phyloP scores from a whole-genome alignment of 768 basidiomycete species.

The Piloderma croceum region DNA sequence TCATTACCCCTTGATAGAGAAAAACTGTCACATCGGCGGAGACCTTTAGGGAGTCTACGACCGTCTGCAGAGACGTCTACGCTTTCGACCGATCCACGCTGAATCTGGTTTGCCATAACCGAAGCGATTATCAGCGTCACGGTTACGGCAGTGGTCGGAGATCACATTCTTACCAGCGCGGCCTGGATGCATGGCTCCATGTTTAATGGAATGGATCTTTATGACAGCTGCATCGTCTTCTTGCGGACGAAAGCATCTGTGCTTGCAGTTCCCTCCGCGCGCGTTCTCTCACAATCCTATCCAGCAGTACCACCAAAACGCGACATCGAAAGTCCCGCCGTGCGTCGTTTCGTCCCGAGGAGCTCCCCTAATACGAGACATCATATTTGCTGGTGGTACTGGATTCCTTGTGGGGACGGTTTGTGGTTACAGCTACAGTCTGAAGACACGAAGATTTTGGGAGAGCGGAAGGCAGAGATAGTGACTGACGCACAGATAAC shows the following conservation, averaged over 20 bases:
- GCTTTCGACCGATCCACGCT: constrained; percentile 12
- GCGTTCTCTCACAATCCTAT: constrained; percentile 7
- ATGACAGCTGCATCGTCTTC: constrained; percentile 24
- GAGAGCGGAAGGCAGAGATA: background rate
- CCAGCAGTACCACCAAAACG: constrained; percentile 2
- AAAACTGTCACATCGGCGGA: too few relatives aligned
- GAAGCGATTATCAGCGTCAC: constrained; percentile 4
- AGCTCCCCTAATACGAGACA: constrained; percentile 15
- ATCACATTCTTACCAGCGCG: constrained; percentile 18
- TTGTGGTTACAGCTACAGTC: constrained; percentile 17
- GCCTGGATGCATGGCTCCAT: constrained; percentile 19
- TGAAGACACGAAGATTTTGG: background rate
- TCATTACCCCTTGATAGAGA: too few relatives aligned
- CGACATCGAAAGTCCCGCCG: background rate
- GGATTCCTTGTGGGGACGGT: constrained; percentile 19
- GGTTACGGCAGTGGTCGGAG: constrained; percentile 20
- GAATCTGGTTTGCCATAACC: background rate
- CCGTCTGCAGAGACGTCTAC: constrained; percentile 18
- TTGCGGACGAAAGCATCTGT: constrained; percentile 4
- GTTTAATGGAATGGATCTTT: constrained; percentile 18
- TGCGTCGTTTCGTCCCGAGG: constrained; percentile 10
- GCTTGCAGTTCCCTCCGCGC: constrained; percentile 15
- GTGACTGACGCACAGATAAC: background rate
- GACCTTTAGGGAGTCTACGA: background rate
- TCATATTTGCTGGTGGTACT: constrained; percentile 19